Evolutionary conservation across 1,284 basidiomycete genomes (phyloP), one percentile per base, ranked within the genome.

Genomic region (Leccinum pachyderme): DNA sequence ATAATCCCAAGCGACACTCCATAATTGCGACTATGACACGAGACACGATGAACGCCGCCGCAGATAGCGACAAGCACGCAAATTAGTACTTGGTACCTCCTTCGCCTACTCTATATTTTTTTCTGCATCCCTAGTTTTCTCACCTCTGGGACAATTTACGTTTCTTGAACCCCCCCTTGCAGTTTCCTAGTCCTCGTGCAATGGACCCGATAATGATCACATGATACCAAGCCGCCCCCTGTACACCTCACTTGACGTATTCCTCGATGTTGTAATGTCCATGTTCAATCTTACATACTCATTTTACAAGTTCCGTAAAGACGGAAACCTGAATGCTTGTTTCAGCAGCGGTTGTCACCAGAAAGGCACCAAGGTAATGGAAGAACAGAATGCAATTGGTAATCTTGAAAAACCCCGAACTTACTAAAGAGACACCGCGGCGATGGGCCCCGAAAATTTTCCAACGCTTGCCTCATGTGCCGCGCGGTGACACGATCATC

Each of bases 1-100:
- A 59, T 44, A 60, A 64, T 51, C 53, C 61, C 53, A 69, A 72
- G 59, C 69, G 70, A 56, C 65, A 62, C 35, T 72, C 62, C 49
- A 54, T 60, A 29, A 51, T 64, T 49, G 54, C 52, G 44, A 53
- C 69, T 28, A 58, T 64, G 53, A 55, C 62, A 24, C 69, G 70
- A 59, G 53, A 55, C 62, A 24, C 69, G 70, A 59, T 69, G 63
- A 68, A 57, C 53, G 57, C 57, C 56, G 54, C 49, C 46, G 48
- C 25, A 32, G 41, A 53, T 32, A 53, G 55, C 56, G 55, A 59
- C 54, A 47, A 61, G 52, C 27, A 49, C 57, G 50, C 65, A 55
- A 47, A 22, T 47, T 33, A 44, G 39, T 41, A 41, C 39, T 22
- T 39, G 28, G 29, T 45, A 24, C 49, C 5, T 29, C 39, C 48